Conservation (phyloP, 108 stramenopile genomes). For the Fragilaria crotonensis region DNA sequence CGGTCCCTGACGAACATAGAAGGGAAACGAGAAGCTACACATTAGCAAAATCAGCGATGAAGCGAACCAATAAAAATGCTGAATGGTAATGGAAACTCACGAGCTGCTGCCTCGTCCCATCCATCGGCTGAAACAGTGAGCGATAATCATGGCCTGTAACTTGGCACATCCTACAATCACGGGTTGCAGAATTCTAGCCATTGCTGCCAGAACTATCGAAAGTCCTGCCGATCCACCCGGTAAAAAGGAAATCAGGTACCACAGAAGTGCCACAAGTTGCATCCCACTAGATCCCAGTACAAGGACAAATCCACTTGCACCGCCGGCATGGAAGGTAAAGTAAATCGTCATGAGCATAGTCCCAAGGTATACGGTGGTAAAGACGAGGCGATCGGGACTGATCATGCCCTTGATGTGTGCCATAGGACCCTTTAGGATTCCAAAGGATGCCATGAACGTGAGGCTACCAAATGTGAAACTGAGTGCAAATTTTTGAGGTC, state of each 20-base stretch:
- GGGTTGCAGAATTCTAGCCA: constrained; percentile 68
- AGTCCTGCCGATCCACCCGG: constrained; percentile 83
- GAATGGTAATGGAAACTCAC: too few species aligned
- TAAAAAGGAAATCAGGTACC: constrained; percentile 86
- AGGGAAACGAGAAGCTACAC: too few species aligned
- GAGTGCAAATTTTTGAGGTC: constrained; percentile 93
- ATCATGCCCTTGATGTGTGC: constrained; percentile 75
- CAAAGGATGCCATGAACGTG: constrained; percentile 87
- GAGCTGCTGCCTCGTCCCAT: background rate
- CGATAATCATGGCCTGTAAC: constrained; percentile 57
- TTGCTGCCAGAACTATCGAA: constrained; percentile 47
- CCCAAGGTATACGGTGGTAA: constrained; percentile 71
- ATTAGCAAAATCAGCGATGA: too few species aligned
- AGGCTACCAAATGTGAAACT: constrained; percentile 90
- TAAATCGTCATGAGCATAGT: constrained; percentile 73
- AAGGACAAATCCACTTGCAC: constrained; percentile 64
- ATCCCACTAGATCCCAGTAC: constrained; percentile 56
- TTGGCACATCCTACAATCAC: constrained; percentile 52
- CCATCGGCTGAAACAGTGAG: constrained; percentile 23
- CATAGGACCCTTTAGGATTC: constrained; percentile 75
- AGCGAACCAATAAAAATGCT: too few species aligned
- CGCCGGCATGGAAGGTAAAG: constrained; percentile 70
- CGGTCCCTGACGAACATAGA: too few species aligned
- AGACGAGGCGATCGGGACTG: constrained; percentile 58
- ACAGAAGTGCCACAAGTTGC: constrained; percentile 71